Conservation (phyloP, 441 rosid species). For the Manihot esculenta region DNA sequence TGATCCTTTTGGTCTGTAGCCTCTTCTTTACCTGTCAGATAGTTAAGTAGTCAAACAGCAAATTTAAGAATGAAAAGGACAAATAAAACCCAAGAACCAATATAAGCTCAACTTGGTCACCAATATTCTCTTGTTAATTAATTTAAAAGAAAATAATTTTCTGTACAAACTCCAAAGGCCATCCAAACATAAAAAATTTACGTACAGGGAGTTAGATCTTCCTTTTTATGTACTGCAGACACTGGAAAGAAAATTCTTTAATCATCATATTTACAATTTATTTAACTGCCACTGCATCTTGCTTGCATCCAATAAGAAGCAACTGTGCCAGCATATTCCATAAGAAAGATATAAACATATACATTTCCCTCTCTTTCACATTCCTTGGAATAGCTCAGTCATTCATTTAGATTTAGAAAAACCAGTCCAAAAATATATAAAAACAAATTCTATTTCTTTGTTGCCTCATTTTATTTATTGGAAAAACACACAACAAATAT, state of each 20-base stretch:
- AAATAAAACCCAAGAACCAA: constrained; percentile 8
- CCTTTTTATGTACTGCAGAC: neutral
- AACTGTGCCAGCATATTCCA: neutral
- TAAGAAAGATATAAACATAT: neutral
- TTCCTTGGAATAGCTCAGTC: neutral
- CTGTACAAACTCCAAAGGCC: constrained; percentile 11
- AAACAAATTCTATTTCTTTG: neutral
- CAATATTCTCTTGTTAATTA: constrained; percentile 15
- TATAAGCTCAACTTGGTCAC: constrained; percentile 14
- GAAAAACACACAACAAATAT: neutral
- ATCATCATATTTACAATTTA: neutral
- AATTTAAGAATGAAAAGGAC: constrained; percentile 8
- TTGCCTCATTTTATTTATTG: neutral
- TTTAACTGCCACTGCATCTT: neutral
- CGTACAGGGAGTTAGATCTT: neutral
- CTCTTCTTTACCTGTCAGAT: constrained; percentile 50
- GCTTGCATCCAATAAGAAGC: neutral
- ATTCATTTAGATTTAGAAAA: neutral
- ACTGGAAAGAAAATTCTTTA: neutral
- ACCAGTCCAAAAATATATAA: neutral
- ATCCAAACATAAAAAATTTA: neutral
- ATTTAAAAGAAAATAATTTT: constrained; percentile 14
- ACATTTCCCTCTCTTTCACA: constrained; percentile 3
- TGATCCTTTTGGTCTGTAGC: constrained; percentile 36
- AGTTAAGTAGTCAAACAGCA: constrained; percentile 28